These are phyloP conservation scores for Nemania sp. DNA, from an alignment of 2,329 filamentous ascomycete genomes.

Conservation along the genomic window DNA sequence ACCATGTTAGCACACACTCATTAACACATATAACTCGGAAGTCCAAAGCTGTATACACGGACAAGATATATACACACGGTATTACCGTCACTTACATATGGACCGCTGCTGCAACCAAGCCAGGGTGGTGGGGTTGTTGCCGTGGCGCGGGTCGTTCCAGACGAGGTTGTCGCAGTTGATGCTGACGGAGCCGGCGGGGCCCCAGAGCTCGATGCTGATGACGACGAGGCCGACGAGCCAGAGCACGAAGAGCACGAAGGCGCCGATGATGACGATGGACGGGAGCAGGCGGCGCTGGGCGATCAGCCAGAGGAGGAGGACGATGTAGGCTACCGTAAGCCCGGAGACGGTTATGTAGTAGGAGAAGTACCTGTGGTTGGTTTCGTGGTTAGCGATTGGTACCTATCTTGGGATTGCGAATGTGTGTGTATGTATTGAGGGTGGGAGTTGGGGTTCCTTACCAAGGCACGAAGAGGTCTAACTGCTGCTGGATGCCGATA, in stretches of 20 bases:
- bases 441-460: conserved; percentile 52
- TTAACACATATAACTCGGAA: too few relatives aligned
- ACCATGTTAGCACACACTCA: neutral
- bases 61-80: neutral
- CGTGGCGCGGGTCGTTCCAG: conserved; percentile 62
- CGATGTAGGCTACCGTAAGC: conserved; percentile 75
- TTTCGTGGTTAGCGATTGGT: conserved; percentile 6
- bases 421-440: neutral
- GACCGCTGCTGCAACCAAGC: conserved; percentile 73
- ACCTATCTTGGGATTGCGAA: neutral
- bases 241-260: conserved; percentile 74
- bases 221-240: conserved; percentile 75
- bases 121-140: conserved; percentile 66
- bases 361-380: conserved; percentile 70
- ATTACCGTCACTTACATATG: conserved; percentile 66
- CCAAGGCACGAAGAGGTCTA: conserved; percentile 70
- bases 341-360: conserved; percentile 71
- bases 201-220: conserved; percentile 72
- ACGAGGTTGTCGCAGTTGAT: conserved; percentile 70
- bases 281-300: conserved; percentile 70
- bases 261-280: conserved; percentile 71
- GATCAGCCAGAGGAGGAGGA: conserved; percentile 72
- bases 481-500: conserved; percentile 67
- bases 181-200: conserved; percentile 68
- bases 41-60: too few relatives aligned